Base-by-base conservation (phyloP, 345 rosid genomes). In the Citrus trifoliata region DNA sequence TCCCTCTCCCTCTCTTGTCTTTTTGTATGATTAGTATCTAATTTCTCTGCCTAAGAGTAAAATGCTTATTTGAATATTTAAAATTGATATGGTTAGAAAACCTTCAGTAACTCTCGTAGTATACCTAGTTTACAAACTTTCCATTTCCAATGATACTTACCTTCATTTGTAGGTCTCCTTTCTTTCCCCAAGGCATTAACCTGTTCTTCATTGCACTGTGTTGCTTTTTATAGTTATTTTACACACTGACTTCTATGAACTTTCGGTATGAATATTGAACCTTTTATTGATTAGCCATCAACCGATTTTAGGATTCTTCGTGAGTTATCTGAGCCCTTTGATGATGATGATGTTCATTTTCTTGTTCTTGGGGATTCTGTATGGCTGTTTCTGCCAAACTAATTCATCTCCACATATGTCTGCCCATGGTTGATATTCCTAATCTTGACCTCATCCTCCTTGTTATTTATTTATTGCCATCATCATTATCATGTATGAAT, bases 11-110 rank as follows among this genome's bases (percentile, higher is more conserved):
- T n/a, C 24, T 35, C 58, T 28, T 62, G 33, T 18, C 42, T 35
- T 60, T 73, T 59, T 76, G 82, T 79, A 55, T 32, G 53, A 33
- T 51, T 32, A 75, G 51, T 78, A 16, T 62, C 73, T 42, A 48
- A 33, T 63, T 73, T 68, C 58, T 42, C 46, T 42, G 63, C 76
- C 46, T 33, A 16, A 8, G 16, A 7, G 40, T 28, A 35, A 40
- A 33, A 55, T 51, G 70, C 25, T 55, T 70, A 16, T 71, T 30
- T 42, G 63, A 51, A 73, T 72, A 65, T 58, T 40, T 72, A 67
- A 32, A 46, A 19, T 68, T 70, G 32, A 14, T 61, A 77, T 58
- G 70, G 63, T 46, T 67, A 77, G 66, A 48, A 51, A 75, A 16
- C n/a, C 66, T 48, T 65, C 62, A 51, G 27, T 22, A 77, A 32